Conservation (phyloP, 1,284 basidiomycete species). For the Pascua guehoae region DNA sequence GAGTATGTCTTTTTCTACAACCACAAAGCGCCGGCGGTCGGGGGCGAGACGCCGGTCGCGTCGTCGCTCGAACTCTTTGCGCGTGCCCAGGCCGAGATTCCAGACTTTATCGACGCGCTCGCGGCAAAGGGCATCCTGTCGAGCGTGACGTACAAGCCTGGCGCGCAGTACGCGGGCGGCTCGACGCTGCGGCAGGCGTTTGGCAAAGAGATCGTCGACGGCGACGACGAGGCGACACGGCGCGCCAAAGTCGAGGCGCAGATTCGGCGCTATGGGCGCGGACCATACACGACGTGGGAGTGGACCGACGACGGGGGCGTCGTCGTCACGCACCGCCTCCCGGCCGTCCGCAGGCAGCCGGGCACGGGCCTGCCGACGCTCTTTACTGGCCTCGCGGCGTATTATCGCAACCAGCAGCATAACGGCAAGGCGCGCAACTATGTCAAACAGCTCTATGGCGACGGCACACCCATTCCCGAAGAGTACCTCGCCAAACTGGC, state of each 20-base stretch:
- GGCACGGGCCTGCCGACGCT: slow-evolving; percentile 7
- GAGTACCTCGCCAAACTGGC: slow-evolving; percentile 12
- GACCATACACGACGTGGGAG: slow-evolving; percentile 12
- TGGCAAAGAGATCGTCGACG: slow-evolving; percentile 12
- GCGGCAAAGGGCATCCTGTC: slow-evolving; percentile 8
- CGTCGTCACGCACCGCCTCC: slow-evolving; percentile 12
- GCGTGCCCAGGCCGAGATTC: slow-evolving; percentile 14
- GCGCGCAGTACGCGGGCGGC: slow-evolving; percentile 11
- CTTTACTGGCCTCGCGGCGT: slow-evolving; percentile 9
- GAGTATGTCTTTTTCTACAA: slow-evolving; percentile 20
- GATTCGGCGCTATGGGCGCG: slow-evolving; percentile 15
- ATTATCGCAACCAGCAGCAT: slow-evolving; percentile 4
- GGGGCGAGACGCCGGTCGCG: slow-evolving; percentile 19
- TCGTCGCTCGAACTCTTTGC: slow-evolving; percentile 15
- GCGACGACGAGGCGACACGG: slow-evolving; percentile 9
- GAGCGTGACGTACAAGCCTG: slow-evolving; percentile 7
- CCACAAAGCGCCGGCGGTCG: slow-evolving; percentile 2
- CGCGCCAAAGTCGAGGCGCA: slow-evolving; percentile 14
- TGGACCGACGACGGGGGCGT: slow-evolving; percentile 16
- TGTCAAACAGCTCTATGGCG: slow-evolving; percentile 9
- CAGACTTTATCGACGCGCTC: slow-evolving; percentile 15
- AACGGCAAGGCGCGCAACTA: slow-evolving; percentile 5
- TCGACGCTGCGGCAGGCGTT: slow-evolving; percentile 15
- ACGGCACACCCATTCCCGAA: slow-evolving; percentile 16
- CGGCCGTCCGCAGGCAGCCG: slow-evolving; percentile 7